Evolutionary conservation across 306 rosid species (phyloP).

Genomic region (Carpinus fangiana): DNA sequence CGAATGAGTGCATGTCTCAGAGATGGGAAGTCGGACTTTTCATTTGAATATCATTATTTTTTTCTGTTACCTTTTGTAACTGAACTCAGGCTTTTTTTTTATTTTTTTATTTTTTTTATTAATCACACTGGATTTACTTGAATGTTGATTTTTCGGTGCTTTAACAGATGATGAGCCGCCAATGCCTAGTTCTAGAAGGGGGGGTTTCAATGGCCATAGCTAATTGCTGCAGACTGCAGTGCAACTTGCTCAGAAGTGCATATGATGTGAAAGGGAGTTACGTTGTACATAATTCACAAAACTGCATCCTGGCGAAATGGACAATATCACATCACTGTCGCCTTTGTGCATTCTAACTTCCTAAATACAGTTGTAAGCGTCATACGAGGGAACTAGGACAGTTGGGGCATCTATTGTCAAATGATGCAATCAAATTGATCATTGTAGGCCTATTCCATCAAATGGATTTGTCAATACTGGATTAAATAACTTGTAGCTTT

Average conservation of each 20-base stretch:
- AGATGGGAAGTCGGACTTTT: background rate
- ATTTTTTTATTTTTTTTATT: no score
- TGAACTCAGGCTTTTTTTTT: background rate
- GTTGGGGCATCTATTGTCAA: background rate
- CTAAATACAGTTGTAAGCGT: slow-evolving; percentile 32
- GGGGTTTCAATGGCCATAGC: slow-evolving; percentile 33
- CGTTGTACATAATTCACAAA: slow-evolving; percentile 45
- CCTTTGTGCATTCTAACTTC: slow-evolving; percentile 16
- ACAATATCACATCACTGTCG: slow-evolving; percentile 21
- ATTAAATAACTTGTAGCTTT: slow-evolving; percentile 26
- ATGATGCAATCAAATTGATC: slow-evolving; percentile 19
- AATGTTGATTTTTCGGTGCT: slow-evolving; percentile 19
- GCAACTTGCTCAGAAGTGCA: slow-evolving; percentile 22
- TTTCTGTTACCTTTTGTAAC: background rate
- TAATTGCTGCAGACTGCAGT: slow-evolving; percentile 29
- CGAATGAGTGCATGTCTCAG: background rate
- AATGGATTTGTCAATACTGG: slow-evolving; percentile 27
- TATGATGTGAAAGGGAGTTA: slow-evolving; percentile 21
- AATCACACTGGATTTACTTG: background rate
- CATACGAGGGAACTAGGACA: slow-evolving; percentile 3
- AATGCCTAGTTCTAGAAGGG: slow-evolving; percentile 46
- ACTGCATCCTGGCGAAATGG: slow-evolving; percentile 24
- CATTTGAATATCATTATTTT: background rate
- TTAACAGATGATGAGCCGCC: slow-evolving; percentile 61
- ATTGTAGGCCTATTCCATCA: slow-evolving; percentile 22